Conservation (phyloP, 768 basidiomycete species). For the Suillus clintonianus region DNA sequence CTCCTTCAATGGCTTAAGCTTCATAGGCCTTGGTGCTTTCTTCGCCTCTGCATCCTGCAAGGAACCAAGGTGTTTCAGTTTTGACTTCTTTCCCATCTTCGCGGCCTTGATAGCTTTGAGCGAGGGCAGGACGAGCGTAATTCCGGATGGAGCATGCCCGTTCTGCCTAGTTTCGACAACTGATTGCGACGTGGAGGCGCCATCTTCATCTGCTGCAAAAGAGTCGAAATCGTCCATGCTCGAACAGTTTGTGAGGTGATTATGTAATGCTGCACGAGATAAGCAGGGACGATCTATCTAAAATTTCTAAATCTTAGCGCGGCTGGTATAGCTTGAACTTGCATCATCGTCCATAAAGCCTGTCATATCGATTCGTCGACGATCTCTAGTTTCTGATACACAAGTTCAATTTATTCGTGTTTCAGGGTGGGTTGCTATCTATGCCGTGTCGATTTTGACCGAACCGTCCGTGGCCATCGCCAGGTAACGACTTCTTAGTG, state of each 20-base stretch:
- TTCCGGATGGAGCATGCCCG: slow-evolving; percentile 42
- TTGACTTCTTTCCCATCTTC: slow-evolving; percentile 52
- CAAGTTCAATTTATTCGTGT: background rate
- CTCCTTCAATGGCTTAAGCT: slow-evolving; percentile 80
- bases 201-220: slow-evolving; percentile 30
- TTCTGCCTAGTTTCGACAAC: slow-evolving; percentile 14
- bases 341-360: background rate
- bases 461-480: background rate
- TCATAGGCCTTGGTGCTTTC: slow-evolving; percentile 56
- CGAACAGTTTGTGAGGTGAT: slow-evolving; percentile 13
- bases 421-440: background rate
- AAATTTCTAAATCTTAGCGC: background rate
- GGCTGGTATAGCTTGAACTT: background rate
- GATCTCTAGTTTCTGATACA: background rate
- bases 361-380: background rate
- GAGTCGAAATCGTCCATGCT: slow-evolving; percentile 33
- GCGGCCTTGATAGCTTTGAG: slow-evolving; percentile 60
- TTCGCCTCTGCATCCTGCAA: slow-evolving; percentile 29
- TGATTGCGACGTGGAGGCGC: slow-evolving; percentile 31
- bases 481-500: background rate
- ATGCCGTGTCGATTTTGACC: background rate
- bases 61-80: slow-evolving; percentile 30
- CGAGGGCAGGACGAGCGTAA: slow-evolving; percentile 70
- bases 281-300: slow-evolving; percentile 1
- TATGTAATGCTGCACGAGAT: slow-evolving; percentile 11